These are phyloP conservation scores for Fusarium sp. DNA, from an alignment of 2,329 filamentous ascomycete genomes.

Conservation along the genomic window DNA sequence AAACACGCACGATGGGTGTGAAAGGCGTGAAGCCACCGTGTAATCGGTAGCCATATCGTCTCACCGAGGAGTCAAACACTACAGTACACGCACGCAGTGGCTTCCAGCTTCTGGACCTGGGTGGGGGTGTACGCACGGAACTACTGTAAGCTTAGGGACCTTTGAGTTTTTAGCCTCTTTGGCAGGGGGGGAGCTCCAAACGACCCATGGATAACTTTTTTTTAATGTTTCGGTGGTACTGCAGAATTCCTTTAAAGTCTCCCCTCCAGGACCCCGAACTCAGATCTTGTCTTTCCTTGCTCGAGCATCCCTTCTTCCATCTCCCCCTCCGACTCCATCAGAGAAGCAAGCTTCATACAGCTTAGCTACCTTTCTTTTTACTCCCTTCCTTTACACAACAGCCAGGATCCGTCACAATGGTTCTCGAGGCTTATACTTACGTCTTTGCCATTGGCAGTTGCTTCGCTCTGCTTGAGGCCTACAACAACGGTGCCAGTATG, in stretches of 20 bases:
- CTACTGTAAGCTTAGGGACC: slow-evolving; percentile 2
- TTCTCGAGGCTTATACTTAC: slow-evolving; percentile 72
- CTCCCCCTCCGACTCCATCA: background rate
- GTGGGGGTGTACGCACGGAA: slow-evolving; percentile 10
- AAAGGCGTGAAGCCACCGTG: slow-evolving; percentile 1
- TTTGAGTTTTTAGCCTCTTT: slow-evolving; percentile 6
- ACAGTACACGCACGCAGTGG: no score
- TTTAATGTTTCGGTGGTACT: background rate
- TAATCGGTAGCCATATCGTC: slow-evolving; percentile 38
- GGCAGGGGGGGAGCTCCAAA: background rate
- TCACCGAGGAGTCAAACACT: slow-evolving; percentile 42
- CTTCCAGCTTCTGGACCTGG: slow-evolving; percentile 17
- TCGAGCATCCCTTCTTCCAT: slow-evolving; percentile 29
- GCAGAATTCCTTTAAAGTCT: slow-evolving; percentile 31
- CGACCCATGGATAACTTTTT: background rate
- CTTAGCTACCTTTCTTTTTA: slow-evolving; percentile 6
- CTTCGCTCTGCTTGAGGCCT: slow-evolving; percentile 81
- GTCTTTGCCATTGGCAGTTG: slow-evolving; percentile 80
- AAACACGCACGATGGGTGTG: slow-evolving; percentile 24
- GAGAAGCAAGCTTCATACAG: slow-evolving; percentile 14
- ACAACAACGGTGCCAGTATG: slow-evolving; percentile 82
- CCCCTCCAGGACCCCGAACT: slow-evolving; percentile 17
- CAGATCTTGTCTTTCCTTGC: background rate
- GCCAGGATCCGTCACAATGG: slow-evolving; percentile 56
- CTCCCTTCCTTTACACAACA: background rate